A percentile compares a stretch with the other conserved stretches of the same genome.
Conservation (phyloP, 306 rosid genomes). For the Erythrophleum fordii region DNA sequence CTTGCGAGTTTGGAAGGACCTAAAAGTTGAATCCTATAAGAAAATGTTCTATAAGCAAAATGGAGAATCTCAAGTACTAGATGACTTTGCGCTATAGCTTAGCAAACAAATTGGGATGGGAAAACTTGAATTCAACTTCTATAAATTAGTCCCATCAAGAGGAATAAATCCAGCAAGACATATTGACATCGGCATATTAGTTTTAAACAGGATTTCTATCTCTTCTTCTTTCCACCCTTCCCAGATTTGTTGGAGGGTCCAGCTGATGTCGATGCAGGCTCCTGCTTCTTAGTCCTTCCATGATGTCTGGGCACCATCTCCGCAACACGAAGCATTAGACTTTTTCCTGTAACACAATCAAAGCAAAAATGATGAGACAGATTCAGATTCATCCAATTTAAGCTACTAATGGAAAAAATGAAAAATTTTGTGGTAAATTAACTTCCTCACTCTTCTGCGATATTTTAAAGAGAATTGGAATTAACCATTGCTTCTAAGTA, state of each 20-base stretch:
- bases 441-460: not conserved
- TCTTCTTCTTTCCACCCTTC: slow-evolving; percentile 82
- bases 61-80: slow-evolving; percentile 1
- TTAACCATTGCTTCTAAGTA: not conserved
- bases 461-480: not conserved
- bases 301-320: slow-evolving; percentile 91
- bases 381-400: not conserved
- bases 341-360: slow-evolving; percentile 64
- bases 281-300: slow-evolving; percentile 87
- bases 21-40: not conserved
- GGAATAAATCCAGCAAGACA: slow-evolving; percentile 17
- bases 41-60: not conserved
- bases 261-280: slow-evolving; percentile 65
- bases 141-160: not conserved
- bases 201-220: slow-evolving; percentile 43
- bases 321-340: slow-evolving; percentile 68
- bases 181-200: slow-evolving; percentile 25
- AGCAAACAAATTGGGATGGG: not conserved
- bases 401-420: too few relatives aligned
- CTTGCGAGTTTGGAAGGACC: not conserved
- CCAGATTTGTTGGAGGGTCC: slow-evolving; percentile 78
- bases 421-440: not conserved
- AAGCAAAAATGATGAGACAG: not conserved
- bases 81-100: not conserved
- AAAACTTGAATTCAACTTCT: not conserved